phyloP scores from a whole-genome alignment of 2,329 filamentous ascomycete species.

The Drechslerella stenobrocha region DNA sequence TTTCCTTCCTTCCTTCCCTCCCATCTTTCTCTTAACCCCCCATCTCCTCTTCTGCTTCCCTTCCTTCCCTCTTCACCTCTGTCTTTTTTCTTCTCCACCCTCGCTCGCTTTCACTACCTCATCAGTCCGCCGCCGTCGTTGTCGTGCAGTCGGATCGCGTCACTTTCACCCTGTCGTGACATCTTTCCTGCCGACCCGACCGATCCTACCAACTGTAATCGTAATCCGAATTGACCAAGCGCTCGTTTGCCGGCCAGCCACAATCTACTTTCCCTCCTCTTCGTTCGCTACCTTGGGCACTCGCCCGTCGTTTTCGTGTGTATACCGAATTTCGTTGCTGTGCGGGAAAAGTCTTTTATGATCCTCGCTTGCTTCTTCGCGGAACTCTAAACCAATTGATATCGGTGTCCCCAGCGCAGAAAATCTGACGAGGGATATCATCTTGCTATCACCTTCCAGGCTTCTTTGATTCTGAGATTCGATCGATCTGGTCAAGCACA shows the following conservation, averaged over 20 bases:
- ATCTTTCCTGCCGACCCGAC: constrained; percentile 43
- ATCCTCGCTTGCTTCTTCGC: constrained; percentile 34
- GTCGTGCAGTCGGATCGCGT: constrained; percentile 47
- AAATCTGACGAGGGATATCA: constrained; percentile 28
- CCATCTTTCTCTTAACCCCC: constrained; percentile 54
- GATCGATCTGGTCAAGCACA: constrained; percentile 1
- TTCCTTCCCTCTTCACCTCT: constrained; percentile 50
- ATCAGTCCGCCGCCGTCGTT: constrained; percentile 49
- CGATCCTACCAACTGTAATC: constrained; percentile 40
- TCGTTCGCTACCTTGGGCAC: constrained; percentile 16
- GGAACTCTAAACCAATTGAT: constrained; percentile 42
- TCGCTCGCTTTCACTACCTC: constrained; percentile 28
- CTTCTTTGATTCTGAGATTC: constrained; percentile 9
- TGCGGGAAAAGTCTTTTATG: constrained; percentile 22
- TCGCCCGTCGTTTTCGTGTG: constrained; percentile 40
- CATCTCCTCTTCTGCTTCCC: constrained; percentile 27
- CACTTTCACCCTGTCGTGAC: constrained; percentile 44
- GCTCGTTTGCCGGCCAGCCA: constrained; percentile 42
- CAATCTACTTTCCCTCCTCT: constrained; percentile 24
- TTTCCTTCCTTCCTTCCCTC: no score
- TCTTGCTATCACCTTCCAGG: constrained; percentile 21
- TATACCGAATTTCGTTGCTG: constrained; percentile 21
- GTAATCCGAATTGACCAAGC: constrained; percentile 45
- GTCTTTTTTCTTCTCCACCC: constrained; percentile 50
- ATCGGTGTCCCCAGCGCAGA: constrained; percentile 19